Evolutionary conservation across 352 stramenopile species (phyloP), one percentile per base, ranked within the genome.

Genomic region (Elongisporangium prolatum): DNA sequence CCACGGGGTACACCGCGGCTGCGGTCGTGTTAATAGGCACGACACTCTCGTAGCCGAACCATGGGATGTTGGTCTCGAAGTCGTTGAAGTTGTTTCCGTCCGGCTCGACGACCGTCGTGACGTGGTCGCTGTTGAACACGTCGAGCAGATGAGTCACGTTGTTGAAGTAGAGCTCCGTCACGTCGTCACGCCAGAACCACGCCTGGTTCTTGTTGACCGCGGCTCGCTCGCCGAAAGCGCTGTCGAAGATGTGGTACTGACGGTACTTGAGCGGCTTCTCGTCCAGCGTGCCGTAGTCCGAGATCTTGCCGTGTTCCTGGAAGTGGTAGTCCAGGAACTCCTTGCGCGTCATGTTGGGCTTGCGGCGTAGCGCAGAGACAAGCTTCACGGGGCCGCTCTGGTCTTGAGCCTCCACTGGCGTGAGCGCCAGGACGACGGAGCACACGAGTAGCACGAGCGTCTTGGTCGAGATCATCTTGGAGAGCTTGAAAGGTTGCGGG

Each of bases 261-360:
- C 57, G 57, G 50, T 63, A 63, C 37, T 48, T 51, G 57, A 54
- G 48, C 57, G 57, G 57, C 50, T 57, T 57, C 11, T 50, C 14
- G 21, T 54, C 40, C 11, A 38, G n/a, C 8, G 57, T 34, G 16
- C 28, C 50, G 7, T 44, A 38, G 34, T 63, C 57, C 50, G 57
- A 63, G 9, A 57, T 28, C 17, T 37, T 18, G 16, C 57, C 57
- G 22, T 63, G 57, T 17, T 28, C 40, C 17, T 63, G 57, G 38
- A 63, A 63, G 37, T 63, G 57, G 57, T 63, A 57, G 37, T 57
- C 57, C 21, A 63, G 37, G 47, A 57, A 63, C 50, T 63, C 57
- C 21, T 63, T 51, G 57, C 57, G 57, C 7, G 57, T 63, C 57
- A 63, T 63, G 50, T 57, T 48, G 20, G 57, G 57, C 50, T 63